Conservation (phyloP, 2,329 filamentous ascomycete genomes). For the Fusarium sp. region DNA sequence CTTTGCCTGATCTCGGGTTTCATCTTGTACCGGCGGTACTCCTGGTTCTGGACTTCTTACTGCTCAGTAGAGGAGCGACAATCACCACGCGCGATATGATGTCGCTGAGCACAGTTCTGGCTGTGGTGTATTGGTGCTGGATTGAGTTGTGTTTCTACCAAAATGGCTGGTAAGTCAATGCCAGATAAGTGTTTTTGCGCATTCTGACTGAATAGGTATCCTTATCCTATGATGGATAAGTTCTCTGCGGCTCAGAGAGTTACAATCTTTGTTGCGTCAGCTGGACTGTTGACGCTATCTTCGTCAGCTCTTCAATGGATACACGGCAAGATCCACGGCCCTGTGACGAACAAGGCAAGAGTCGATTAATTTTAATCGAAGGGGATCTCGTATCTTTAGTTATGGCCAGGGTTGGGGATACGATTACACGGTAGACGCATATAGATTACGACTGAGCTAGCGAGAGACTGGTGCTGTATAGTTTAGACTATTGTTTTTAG, state of each 20-base stretch:
- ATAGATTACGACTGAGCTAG: too few species aligned
- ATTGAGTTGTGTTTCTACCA: constrained; percentile 18
- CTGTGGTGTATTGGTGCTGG: constrained; percentile 16
- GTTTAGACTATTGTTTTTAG: too few species aligned
- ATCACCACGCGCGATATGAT: constrained; percentile 13
- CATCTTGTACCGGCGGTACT: constrained; percentile 5
- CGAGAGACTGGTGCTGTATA: too few species aligned
- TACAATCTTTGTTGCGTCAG: constrained; percentile 12
- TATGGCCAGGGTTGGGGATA: too few species aligned
- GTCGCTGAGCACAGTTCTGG: constrained; percentile 3
- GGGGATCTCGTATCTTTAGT: too few species aligned
- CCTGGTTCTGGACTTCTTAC: background rate
- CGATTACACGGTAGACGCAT: too few species aligned
- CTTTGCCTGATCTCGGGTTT: constrained; percentile 12
- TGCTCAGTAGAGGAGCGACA: background rate
- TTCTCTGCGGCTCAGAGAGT: constrained; percentile 3
- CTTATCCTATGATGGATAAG: constrained; percentile 23
- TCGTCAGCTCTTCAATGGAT: constrained; percentile 7
- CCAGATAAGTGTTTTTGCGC: fast-evolving
- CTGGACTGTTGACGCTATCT: constrained; percentile 3
- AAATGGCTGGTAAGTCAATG: constrained; percentile 11
- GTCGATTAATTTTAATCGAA: background rate
- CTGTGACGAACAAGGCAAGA: background rate
- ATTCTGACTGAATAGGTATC: constrained; percentile 1
- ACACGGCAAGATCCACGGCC: background rate